Conservation (phyloP, 2,329 filamentous ascomycete species). For the Neurospora crassa region DNA sequence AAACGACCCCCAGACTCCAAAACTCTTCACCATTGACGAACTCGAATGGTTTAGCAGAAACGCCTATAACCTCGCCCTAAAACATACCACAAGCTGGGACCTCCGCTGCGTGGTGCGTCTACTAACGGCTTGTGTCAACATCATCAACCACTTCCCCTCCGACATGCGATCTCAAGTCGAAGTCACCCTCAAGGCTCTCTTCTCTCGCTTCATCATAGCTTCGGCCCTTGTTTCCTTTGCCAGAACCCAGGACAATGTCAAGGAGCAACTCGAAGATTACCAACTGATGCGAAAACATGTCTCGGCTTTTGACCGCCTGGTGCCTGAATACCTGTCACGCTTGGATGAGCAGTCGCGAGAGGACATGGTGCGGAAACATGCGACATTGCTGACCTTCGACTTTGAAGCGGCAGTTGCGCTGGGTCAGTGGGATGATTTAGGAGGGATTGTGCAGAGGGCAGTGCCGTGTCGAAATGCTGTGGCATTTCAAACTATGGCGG, state of each 20-base stretch:
- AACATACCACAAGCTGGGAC: constrained; percentile 45
- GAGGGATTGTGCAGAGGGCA: constrained; percentile 46
- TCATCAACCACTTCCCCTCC: constrained; percentile 41
- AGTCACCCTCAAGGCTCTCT: constrained; percentile 49
- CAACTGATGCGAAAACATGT: constrained; percentile 51
- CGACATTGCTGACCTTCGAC: constrained; percentile 63
- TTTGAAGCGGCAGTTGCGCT: constrained; percentile 66
- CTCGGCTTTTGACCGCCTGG: constrained; percentile 40
- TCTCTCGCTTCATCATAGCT: constrained; percentile 61
- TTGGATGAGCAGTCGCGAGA: constrained; percentile 33
- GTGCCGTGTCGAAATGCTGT: constrained; percentile 32
- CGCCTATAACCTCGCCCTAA: constrained; percentile 67
- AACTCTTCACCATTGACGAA: constrained; percentile 52
- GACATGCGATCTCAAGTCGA: constrained; percentile 38
- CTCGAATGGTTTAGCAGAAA: constrained; percentile 79
- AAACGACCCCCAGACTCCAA: constrained; percentile 28
- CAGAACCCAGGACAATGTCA: constrained; percentile 38
- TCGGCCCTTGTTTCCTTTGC: constrained; percentile 42
- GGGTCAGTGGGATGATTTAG: constrained; percentile 57
- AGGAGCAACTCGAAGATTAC: constrained; percentile 51
- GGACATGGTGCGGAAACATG: constrained; percentile 53
- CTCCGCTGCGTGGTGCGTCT: constrained; percentile 47
- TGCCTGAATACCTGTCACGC: constrained; percentile 29
- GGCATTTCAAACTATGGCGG: constrained; percentile 55
- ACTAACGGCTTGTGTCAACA: constrained; percentile 39